Conservation (phyloP, 129 eudicot species). For the Oenanthe sinensis region DNA sequence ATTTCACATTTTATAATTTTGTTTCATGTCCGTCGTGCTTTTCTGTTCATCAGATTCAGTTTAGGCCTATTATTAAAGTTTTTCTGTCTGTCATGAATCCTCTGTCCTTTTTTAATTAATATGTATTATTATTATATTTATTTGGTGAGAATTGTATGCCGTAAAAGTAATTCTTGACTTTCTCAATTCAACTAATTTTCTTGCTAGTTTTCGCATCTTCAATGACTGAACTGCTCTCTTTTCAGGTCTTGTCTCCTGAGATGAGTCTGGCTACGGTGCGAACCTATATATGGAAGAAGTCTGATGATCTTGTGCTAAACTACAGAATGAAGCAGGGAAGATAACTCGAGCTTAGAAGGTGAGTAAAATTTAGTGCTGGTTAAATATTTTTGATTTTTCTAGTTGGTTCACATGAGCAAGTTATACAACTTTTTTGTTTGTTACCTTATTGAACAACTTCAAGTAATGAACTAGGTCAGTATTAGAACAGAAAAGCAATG, state of each 20-base stretch:
- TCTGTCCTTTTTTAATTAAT: background rate
- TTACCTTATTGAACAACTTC: background rate
- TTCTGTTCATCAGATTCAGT: background rate
- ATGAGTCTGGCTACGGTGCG: slow-evolving; percentile 94
- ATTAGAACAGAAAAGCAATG: background rate
- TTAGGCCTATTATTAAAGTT: background rate
- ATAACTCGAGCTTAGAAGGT: slow-evolving; percentile 28
- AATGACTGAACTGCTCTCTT: background rate
- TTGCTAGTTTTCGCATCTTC: background rate
- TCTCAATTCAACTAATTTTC: background rate
- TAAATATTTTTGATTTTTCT: background rate
- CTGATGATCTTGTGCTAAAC: slow-evolving; percentile 75
- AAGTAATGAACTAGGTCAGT: background rate
- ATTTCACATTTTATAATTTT: background rate
- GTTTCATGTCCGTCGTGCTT: background rate
- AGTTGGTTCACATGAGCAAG: background rate
- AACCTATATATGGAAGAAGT: slow-evolving; percentile 76
- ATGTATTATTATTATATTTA: background rate
- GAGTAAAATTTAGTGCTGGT: background rate
- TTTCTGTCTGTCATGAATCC: background rate
- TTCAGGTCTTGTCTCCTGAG: slow-evolving; percentile 72
- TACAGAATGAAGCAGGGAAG: slow-evolving; percentile 54
- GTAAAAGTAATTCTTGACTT: background rate
- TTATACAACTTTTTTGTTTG: background rate
- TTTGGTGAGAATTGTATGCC: background rate